Evolutionary conservation across 2,329 filamentous ascomycete genomes (phyloP).

Genomic region (Colletotrichum ledebouriae): DNA sequence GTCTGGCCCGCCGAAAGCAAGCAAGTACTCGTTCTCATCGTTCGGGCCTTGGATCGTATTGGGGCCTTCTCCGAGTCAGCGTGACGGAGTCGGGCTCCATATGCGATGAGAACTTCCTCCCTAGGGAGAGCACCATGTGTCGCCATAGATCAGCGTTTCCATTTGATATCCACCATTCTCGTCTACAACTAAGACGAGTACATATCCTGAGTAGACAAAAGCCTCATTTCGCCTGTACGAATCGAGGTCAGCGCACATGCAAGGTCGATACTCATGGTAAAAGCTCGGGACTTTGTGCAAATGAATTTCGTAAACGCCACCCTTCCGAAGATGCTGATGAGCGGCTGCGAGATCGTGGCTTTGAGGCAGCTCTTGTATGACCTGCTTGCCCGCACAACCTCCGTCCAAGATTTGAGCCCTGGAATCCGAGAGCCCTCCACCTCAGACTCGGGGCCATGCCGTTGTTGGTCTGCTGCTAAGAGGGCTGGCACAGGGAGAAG

Average conservation of each 20-base stretch:
- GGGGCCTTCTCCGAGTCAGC: slow-evolving; percentile 48
- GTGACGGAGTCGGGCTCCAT: too few species aligned
- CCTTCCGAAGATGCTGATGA: slow-evolving; percentile 77
- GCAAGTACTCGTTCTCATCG: slow-evolving; percentile 76
- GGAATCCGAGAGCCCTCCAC: slow-evolving; percentile 77
- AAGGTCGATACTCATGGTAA: background rate
- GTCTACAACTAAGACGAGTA: slow-evolving; percentile 72
- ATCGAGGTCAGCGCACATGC: background rate
- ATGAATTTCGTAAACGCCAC: slow-evolving; percentile 74
- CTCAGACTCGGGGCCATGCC: slow-evolving; percentile 77
- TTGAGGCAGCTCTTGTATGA: slow-evolving; percentile 74
- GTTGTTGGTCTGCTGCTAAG: slow-evolving; percentile 70
- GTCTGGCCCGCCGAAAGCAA: slow-evolving; percentile 76
- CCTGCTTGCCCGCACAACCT: slow-evolving; percentile 76
- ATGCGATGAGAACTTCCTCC: slow-evolving; percentile 54
- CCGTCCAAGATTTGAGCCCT: slow-evolving; percentile 73
- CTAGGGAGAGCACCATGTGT: slow-evolving; percentile 77
- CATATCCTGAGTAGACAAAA: slow-evolving; percentile 69
- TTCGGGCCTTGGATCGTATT: slow-evolving; percentile 75
- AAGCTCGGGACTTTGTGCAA: slow-evolving; percentile 74
- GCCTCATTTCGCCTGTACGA: slow-evolving; percentile 73
- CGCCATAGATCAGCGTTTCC: slow-evolving; percentile 70
- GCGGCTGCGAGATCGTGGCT: slow-evolving; percentile 77
- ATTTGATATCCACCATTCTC: slow-evolving; percentile 69
- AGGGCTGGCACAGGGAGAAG: too few species aligned